Base-by-base conservation (phyloP, 2,329 filamentous ascomycete genomes). In the Stylonectria norvegica region DNA sequence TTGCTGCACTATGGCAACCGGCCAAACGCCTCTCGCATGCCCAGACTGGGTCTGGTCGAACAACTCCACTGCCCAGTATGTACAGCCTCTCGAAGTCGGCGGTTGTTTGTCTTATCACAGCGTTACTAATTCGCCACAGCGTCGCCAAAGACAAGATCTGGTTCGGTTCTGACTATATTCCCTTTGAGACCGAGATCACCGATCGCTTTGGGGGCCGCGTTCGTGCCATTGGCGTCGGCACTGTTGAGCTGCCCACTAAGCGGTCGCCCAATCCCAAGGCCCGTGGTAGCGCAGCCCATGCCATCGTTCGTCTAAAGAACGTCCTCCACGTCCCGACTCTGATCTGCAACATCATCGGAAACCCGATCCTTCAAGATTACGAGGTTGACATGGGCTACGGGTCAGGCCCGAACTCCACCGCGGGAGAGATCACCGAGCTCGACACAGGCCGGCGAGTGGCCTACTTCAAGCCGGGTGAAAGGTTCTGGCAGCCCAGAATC, bases 241-340 rank as follows among this genome's bases (percentile, higher is more conserved):
- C 36, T 1, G 38, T 42, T 7, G 5, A 20, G 2, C 30, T 48
- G 7, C 27, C 41, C 7, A 23, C 28, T 10, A 41, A 40, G 17
- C n/a, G 11, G 8, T 16, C 20, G n/a, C n/a, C 12, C 4, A n/a
- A n/a, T n/a, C 29, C 8, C 3, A 12, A 18, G 4, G 5, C 34
- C 5, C 16, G 10, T 7, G 10, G 18, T 10, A 27, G 20, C 4
- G 3, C 22, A 7, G 12, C 14, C 17, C 32, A 18, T 15, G n/a
- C n/a, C 16, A 34, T 20, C 9, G 5, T 28, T 5, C 11, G 9
- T 6, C 23, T 31, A 12, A 38, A 6, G 50, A 49, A 8, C 56
- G 68, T 44, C 5, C 28, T 47, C 1, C 41, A 47, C 14, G 22
- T 20, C 11, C 32, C 44, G 11, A 18, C 14, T 5, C 8, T 10